A percentile compares a stretch with the other conserved stretches of the same genome.
These are phyloP conservation scores for Elaeagnus macrophylla DNA, from an alignment of 306 rosid species.

Conservation along the genomic window DNA sequence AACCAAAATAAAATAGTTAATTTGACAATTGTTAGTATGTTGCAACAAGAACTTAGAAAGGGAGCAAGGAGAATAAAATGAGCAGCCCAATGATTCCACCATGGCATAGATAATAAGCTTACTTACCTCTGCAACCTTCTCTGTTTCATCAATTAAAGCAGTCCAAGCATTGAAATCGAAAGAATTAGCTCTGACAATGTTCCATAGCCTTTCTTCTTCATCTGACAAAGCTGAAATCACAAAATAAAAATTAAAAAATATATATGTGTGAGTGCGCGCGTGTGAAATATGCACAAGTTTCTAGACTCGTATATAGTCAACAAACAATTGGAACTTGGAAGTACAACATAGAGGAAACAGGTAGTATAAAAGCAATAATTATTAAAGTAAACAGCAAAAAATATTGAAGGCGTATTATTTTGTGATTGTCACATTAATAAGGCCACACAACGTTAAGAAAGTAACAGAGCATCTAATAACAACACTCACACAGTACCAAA, in stretches of 20 bases:
- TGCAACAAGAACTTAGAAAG: not conserved
- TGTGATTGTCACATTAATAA: too few relatives aligned
- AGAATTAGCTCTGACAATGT: constrained; percentile 82
- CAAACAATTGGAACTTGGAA: too few relatives aligned
- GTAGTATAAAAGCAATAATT: too few relatives aligned
- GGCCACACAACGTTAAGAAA: not conserved
- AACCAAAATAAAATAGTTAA: too few relatives aligned
- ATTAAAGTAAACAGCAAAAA: too few relatives aligned
- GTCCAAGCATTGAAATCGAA: constrained; percentile 95
- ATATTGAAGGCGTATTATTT: too few relatives aligned
- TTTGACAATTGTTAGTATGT: too few relatives aligned
- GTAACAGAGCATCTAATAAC: not conserved
- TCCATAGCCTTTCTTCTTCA: constrained; percentile 93
- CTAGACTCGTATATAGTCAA: not conserved
- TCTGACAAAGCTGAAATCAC: constrained; percentile 53
- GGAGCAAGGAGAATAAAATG: not conserved
- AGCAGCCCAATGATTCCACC: constrained; percentile 2
- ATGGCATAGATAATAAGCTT: not conserved
- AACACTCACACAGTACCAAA: not conserved
- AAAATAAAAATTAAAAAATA: constrained; percentile 7
- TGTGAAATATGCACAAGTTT: not conserved
- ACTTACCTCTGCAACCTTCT: constrained; percentile 80
- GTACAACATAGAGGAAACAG: too few relatives aligned
- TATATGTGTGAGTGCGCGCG: too few relatives aligned
- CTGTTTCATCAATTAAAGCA: constrained; percentile 88